Base-by-base conservation (phyloP, 306 rosid species). In the Geum urbanum region DNA sequence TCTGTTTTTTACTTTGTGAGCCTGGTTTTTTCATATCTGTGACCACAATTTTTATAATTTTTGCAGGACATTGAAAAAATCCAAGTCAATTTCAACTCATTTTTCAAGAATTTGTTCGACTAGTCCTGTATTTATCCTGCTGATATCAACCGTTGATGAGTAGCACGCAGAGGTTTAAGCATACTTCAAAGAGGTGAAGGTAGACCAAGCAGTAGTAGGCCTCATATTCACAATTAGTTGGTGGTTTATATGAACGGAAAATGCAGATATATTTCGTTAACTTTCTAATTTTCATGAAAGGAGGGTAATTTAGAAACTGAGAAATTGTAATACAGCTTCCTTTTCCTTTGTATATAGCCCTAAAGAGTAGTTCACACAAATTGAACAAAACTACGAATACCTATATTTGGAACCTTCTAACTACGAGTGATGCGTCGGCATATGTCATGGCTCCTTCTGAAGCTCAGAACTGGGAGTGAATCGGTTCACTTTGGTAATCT, bases 281-380 rank as follows among this genome's bases (percentile, higher is more conserved):
- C 11, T 69, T 69, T 55, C 64, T 15, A 22, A 55, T 54, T 22
- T 55, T 69, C 27, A 9, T 55, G 44, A 55, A 55, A 55, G 73
- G 43, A 69, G 54, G 73, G 73, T 41, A 20, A 54, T 9, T 3
- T 53, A 6, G 52, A 54, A 69, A 22, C 63, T 13, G 2, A 43
- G 52, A 69, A 4, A 5, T 18, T 54, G 59, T 66, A 48, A n/a
- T 68, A 52, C 24, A 22, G 11, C 24, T 57, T 13, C 37, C 37
- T 32, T 27, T 11, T 9, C 20, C 40, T 5, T 27, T 57, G 18
- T 27, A 27, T 11, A 22, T 20, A n/a, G n/a, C n/a, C n/a, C 20
- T 52, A 52, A 20, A 52, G 8, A 0, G 37, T 22, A 20, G 15
- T 15, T 55, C 15, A 18, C 27, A 13, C 13, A 9, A 55, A 24